A percentile compares a stretch with the other conserved stretches of the same genome.
Evolutionary conservation across 306 rosid genomes (phyloP).

Genomic region (Lotus japonicus): DNA sequence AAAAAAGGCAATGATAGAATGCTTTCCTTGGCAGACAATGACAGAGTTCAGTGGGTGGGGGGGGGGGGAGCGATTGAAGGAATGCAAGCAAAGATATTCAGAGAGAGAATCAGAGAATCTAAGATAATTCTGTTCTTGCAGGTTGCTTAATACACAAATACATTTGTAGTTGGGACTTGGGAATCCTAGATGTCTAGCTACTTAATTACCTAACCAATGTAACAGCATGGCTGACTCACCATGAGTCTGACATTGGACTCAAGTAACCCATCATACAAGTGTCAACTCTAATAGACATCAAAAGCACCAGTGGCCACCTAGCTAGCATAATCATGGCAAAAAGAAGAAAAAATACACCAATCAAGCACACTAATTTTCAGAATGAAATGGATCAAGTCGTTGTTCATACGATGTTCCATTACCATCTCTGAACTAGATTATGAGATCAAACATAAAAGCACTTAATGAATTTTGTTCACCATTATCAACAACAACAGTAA

Average conservation of each 20-base stretch:
- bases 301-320: background rate
- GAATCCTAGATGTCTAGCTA: background rate
- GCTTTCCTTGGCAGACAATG: background rate
- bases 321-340: background rate
- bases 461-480: background rate
- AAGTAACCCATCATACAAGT: background rate
- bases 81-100: background rate
- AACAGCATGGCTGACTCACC: background rate
- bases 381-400: constrained; percentile 9
- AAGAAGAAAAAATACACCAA: background rate
- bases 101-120: background rate
- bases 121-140: background rate
- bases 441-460: background rate
- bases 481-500: constrained; percentile 2
- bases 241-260: background rate
- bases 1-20: background rate
- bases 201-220: background rate
- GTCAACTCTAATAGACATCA: background rate
- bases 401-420: background rate
- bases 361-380: background rate
- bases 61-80: background rate
- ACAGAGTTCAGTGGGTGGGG: too few species aligned
- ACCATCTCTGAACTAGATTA: constrained; percentile 4
- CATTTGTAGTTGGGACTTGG: background rate
- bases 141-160: background rate